These are phyloP conservation scores for Chrysosporium keratinophilum DNA, from an alignment of 2,329 filamentous ascomycete genomes.

Conservation along the genomic window DNA sequence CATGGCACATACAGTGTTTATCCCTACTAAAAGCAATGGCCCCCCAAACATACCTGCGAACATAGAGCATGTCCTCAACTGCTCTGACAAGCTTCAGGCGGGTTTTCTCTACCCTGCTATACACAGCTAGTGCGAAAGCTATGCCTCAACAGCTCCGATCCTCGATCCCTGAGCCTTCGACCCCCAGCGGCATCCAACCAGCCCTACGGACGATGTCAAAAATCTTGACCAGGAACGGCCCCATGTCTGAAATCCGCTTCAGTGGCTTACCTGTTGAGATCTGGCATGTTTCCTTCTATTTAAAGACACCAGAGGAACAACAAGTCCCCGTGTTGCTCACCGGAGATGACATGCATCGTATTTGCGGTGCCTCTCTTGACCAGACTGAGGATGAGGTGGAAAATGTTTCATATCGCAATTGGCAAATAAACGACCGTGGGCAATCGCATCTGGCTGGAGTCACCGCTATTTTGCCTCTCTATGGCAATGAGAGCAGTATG, in stretches of 20 bases:
- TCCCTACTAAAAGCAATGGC: too few species aligned
- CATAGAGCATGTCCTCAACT: too few species aligned
- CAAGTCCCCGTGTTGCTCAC: constrained; percentile 27
- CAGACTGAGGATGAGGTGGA: constrained; percentile 16
- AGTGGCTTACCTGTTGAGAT: constrained; percentile 36
- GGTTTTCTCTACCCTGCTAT: too few species aligned
- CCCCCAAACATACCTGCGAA: too few species aligned
- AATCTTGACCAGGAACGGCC: too few species aligned
- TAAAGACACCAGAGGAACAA: background rate
- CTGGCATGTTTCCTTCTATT: constrained; percentile 29
- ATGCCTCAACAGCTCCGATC: too few species aligned
- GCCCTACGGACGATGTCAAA: too few species aligned
- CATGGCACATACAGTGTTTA: too few species aligned
- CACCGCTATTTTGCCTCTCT: constrained; percentile 69
- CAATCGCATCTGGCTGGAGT: constrained; percentile 71
- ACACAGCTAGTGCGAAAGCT: too few species aligned
- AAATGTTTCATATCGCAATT: constrained; percentile 2
- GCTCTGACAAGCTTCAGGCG: too few species aligned
- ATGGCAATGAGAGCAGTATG: constrained; percentile 38
- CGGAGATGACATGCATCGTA: constrained; percentile 33
- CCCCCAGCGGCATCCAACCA: too few species aligned
- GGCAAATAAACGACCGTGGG: constrained; percentile 35
- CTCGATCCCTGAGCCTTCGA: too few species aligned
- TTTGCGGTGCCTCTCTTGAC: constrained; percentile 22
- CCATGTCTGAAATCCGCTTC: constrained; percentile 65